These are phyloP conservation scores for Scalesia atractyloides DNA, from an alignment of 129 eudicot genomes.

Conservation along the genomic window DNA sequence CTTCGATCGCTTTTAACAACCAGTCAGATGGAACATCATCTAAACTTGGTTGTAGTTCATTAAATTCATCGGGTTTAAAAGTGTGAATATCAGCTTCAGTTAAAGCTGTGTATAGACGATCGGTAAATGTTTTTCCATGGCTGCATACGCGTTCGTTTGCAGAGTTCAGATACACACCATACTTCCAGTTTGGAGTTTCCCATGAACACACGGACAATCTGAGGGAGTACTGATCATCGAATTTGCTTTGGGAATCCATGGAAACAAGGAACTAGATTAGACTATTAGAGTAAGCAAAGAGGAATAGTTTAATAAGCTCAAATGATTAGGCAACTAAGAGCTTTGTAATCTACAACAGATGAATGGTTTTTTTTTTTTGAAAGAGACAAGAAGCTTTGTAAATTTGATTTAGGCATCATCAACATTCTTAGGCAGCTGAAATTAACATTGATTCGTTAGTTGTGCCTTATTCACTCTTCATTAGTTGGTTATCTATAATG, in stretches of 20 bases:
- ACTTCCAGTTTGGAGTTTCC: conserved; percentile 20
- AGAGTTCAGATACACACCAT: conserved; percentile 23
- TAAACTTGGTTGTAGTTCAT: neutral
- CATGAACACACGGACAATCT: conserved; percentile 13
- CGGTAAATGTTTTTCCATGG: conserved; percentile 14
- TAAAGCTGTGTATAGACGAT: conserved; percentile 15
- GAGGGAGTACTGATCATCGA: conserved; percentile 10
- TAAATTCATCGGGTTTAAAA: neutral
- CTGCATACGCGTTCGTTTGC: neutral
- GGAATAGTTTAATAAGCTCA: neutral
- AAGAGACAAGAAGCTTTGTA: conserved; percentile 12
- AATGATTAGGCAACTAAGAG: neutral
- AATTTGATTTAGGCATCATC: conserved; percentile 1
- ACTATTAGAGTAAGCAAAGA: neutral
- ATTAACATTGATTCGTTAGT: neutral
- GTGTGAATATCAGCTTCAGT: neutral
- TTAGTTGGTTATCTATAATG: too few species aligned
- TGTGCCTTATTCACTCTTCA: too few species aligned
- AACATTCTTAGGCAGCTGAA: conserved; percentile 1
- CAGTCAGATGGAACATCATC: neutral
- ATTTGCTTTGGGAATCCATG: conserved; percentile 17
- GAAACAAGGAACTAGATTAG: conserved; percentile 5
- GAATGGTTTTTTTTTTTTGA: conserved; percentile 9
- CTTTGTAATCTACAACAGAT: conserved; percentile 15
- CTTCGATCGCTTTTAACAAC: neutral